Evolutionary conservation across 805 yeast species (phyloP).

Genomic region (Wickerhamomyces bisporus): DNA sequence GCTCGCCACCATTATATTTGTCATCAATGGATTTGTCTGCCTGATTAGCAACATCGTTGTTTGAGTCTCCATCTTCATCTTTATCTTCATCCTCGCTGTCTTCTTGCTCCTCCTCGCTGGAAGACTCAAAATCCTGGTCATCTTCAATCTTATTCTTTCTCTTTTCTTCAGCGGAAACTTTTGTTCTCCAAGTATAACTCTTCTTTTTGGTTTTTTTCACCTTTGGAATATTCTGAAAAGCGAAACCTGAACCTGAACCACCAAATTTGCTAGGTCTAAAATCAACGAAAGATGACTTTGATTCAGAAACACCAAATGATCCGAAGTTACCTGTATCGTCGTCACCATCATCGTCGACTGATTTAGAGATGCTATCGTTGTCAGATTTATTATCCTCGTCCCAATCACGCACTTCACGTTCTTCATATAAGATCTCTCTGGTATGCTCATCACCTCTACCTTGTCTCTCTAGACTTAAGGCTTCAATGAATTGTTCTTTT

Average conservation of each 20-base stretch:
- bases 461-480: constrained; percentile 62
- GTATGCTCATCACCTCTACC: constrained; percentile 66
- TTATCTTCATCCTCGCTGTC: constrained; percentile 8
- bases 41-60: constrained; percentile 17
- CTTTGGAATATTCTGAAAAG: constrained; percentile 51
- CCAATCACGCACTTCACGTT: constrained; percentile 62
- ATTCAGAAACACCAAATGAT: constrained; percentile 7
- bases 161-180: constrained; percentile 42
- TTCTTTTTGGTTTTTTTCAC: constrained; percentile 41
- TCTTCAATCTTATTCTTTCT: constrained; percentile 46
- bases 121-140: constrained; percentile 51
- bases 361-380: constrained; percentile 13
- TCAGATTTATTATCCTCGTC: constrained; percentile 27
- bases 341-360: constrained; percentile 20
- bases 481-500: constrained; percentile 68
- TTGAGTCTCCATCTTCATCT: constrained; percentile 25
- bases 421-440: constrained; percentile 61
- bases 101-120: constrained; percentile 27
- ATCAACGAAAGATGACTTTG: constrained; percentile 54
- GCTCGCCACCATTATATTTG: constrained; percentile 4
- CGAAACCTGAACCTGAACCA: constrained; percentile 66
- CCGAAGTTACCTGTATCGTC: constrained; percentile 25
- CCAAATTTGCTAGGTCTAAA: constrained; percentile 58
- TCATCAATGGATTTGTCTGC: constrained; percentile 23
- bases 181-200: constrained; percentile 72